Percentiles rank a stretch among this genome's conserved stretches.
phyloP scores from a whole-genome alignment of 78 protist species.

The Dictyostelium intermedium region DNA sequence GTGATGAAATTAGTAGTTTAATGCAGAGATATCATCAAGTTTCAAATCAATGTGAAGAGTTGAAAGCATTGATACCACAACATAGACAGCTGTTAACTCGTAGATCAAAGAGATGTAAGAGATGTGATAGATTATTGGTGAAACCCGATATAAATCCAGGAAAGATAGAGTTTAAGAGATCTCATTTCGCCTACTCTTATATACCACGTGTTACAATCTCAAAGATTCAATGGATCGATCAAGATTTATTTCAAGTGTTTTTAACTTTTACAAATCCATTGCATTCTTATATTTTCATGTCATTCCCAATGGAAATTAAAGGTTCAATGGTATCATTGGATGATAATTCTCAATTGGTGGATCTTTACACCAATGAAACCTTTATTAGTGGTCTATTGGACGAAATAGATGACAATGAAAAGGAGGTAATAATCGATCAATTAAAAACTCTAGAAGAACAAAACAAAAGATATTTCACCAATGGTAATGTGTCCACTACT shows the following conservation, averaged over 20 bases:
- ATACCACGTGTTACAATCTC: conserved; percentile 14
- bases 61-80: conserved; percentile 23
- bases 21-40: conserved; percentile 15
- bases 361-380: conserved; percentile 1
- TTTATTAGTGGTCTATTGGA: conserved; percentile 26
- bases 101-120: conserved; percentile 51
- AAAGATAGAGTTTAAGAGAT: conserved; percentile 59
- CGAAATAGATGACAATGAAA: conserved; percentile 43
- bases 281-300: conserved; percentile 10
- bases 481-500: not conserved
- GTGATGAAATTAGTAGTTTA: not conserved
- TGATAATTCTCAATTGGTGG: conserved; percentile 22
- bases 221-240: not conserved
- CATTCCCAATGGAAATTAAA: not conserved
- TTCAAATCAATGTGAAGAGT: not conserved
- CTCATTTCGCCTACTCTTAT: conserved; percentile 50
- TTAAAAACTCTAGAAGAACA: not conserved
- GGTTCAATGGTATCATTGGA: conserved; percentile 21
- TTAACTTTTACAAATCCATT: conserved; percentile 30
- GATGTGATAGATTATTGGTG: conserved; percentile 45
- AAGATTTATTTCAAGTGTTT: conserved; percentile 18
- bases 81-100: conserved; percentile 10
- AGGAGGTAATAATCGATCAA: conserved; percentile 6
- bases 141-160: conserved; percentile 30
- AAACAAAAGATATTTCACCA: not conserved